Evolutionary conservation across 371 early-diverging fungal genomes (phyloP).

Genomic region (Mucor indicus): DNA sequence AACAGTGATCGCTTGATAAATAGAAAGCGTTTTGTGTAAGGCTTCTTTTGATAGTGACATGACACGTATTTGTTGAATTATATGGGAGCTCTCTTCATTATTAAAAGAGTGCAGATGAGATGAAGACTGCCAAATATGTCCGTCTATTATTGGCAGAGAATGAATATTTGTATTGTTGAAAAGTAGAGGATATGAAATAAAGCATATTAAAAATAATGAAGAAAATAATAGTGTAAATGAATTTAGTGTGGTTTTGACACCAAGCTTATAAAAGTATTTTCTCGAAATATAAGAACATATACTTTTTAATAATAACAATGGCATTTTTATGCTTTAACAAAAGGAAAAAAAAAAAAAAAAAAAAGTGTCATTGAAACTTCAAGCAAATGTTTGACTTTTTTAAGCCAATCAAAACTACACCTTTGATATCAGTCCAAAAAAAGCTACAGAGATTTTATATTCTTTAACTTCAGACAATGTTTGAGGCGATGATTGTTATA

Average conservation of each 20-base stretch:
- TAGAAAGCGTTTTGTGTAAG: neutral
- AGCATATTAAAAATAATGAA: constrained; percentile 47
- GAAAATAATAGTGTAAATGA: constrained; percentile 45
- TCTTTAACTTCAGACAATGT: too few relatives aligned
- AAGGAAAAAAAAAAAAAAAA: constrained; percentile 4
- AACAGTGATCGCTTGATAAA: constrained; percentile 1
- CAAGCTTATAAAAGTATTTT: constrained; percentile 61
- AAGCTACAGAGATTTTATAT: too few relatives aligned
- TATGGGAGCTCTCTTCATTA: too few relatives aligned
- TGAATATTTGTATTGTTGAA: neutral
- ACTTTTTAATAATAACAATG: constrained; percentile 18
- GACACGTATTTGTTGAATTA: constrained; percentile 35
- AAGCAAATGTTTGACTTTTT: too few relatives aligned
- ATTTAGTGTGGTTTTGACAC: constrained; percentile 56
- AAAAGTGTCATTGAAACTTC: too few relatives aligned
- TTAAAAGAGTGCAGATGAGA: constrained; percentile 17
- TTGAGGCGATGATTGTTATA: too few relatives aligned
- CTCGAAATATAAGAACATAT: constrained; percentile 6
- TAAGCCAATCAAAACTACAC: too few relatives aligned
- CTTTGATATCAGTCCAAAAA: too few relatives aligned
- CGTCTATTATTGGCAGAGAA: constrained; percentile 15
- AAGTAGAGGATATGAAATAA: constrained; percentile 53
- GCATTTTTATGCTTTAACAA: constrained; percentile 16
- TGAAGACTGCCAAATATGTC: constrained; percentile 28
- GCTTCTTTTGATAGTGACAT: neutral